Evolutionary conservation across 305 asterid genomes (phyloP), one percentile per base, ranked within the genome.

Genomic region (Rubia balearica): DNA sequence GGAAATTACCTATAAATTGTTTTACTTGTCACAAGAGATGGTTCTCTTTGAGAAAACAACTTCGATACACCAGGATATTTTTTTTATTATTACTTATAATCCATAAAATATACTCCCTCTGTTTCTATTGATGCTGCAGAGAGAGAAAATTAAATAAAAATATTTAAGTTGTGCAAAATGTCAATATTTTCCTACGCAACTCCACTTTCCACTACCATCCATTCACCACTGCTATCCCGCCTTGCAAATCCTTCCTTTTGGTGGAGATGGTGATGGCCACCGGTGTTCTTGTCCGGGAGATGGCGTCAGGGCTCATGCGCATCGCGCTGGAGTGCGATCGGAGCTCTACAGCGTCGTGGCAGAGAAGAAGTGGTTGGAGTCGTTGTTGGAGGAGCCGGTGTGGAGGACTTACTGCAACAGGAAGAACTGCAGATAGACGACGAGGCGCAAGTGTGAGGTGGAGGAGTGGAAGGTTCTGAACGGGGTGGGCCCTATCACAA

Each of bases 321-420:
- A 85, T 93, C 42, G 96, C 97, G 8, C 80, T 93, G 45, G 96
- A 89, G 74, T 85, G 91, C 59, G 96, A 87, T 13, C 77, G 79
- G 81, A 68, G 36, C 49, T 0, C 62, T 10, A 65, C 56, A 0
- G 90, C n/a, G n/a, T n/a, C n/a, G 2, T 30, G 33, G 33, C 33
- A 3, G 33, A 85, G 62, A 87, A 88, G 73, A 86, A 83, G 70
- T 74, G 83, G 5, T 21, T 17, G 11, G 85, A 81, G 84, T 78
- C 71, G 6, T 13, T 86, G 41, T 74, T 87, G 1, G 88, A 90
- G n/a, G 98, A 92, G 79, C 91, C 90, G 57, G 65, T 87, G 2
- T 92, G 97, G 97, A 81, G 93, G 76, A 88, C 95, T 16, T 90
- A 92, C 74, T 92, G 97, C 80, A 87, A 92, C 17, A 95, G 97